Percentiles rank a stretch among this genome's conserved stretches.
phyloP scores from a whole-genome alignment of 2,329 filamentous ascomycete genomes.

The Sporothrix variecibatus region DNA sequence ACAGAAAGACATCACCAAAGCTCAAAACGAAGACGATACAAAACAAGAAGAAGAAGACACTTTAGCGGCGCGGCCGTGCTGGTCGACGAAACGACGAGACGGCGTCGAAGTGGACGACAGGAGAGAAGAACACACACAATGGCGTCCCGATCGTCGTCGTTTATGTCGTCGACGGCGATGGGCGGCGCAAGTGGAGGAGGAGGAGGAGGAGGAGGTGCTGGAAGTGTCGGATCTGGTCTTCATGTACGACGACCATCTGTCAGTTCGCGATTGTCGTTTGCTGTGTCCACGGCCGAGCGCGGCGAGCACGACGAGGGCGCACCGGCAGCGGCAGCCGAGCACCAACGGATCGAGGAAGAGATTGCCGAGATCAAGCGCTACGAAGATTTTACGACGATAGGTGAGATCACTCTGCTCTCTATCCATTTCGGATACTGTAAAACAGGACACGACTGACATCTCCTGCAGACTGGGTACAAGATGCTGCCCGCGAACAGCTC shows the following conservation, averaged over 20 bases:
- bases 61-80: constrained; percentile 8
- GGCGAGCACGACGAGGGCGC: constrained; percentile 51
- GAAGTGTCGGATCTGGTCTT: background rate
- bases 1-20: background rate
- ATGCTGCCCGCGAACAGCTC: constrained; percentile 86
- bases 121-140: constrained; percentile 10
- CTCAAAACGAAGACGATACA: background rate
- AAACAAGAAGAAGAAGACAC: background rate
- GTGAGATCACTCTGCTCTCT: constrained; percentile 53
- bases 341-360: constrained; percentile 83
- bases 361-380: constrained; percentile 98
- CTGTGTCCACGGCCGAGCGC: constrained; percentile 60
- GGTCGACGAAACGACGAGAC: constrained; percentile 19
- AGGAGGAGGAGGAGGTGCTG: background rate
- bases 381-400: constrained; percentile 97
- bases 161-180: constrained; percentile 15
- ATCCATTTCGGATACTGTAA: too few species aligned
- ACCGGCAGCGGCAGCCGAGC: constrained; percentile 52
- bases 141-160: constrained; percentile 26
- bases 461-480: constrained; percentile 84
- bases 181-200: background rate
- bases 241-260: constrained; percentile 55
- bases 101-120: background rate
- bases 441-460: too few species aligned
- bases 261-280: constrained; percentile 66